Base-by-base conservation (phyloP, 2,329 filamentous ascomycete genomes). In the Nemania serpens region DNA sequence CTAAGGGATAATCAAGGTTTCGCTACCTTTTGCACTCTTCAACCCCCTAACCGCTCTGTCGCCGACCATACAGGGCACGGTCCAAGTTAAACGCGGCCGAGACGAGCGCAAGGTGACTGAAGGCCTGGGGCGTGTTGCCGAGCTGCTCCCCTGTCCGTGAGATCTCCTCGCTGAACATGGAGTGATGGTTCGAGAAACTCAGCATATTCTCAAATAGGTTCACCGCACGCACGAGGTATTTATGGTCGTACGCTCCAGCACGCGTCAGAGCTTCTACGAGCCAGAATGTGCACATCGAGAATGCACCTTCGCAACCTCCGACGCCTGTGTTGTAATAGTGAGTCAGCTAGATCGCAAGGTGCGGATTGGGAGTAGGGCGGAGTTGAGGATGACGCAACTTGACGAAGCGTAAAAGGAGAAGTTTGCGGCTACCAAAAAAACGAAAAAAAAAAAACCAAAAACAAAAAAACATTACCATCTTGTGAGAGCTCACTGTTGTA, bases 241-340 rank as follows among this genome's bases (percentile, higher is more conserved):
- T 87, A n/a, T 79, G 78, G 65, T 90, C 86, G 72, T 89, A 88
- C 49, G 81, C 77, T 66, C 83, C 78, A 66, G 89, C 89, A 29
- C 25, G 25, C 7, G 25, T 29, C 25, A 29, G 25, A 7, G 25
- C 25, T 75, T 93, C 90, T 12, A 93, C 88, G 0, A 92, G 84
- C 90, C 90, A 93, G 73, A 93, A 93, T 0, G 89, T 93, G 71
- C 89, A 91, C 89, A 93, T 92, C 70, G 84, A 87, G 71, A 93
- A 93, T 18, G 89, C 89, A 20, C 90, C 90, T 75, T 93, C 90
- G 53, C 83, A 81, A 17, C 90, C 90, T 39, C 89, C 88, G 9
- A 93, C 88, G 33, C 89, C 88, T 89, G 20, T 17, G 58, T 63
- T 37, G 69, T 62, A 67, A 61, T 49, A 46, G 47, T 17, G 25